phyloP scores from a whole-genome alignment of 768 basidiomycete genomes.

The Boletus sp. region DNA sequence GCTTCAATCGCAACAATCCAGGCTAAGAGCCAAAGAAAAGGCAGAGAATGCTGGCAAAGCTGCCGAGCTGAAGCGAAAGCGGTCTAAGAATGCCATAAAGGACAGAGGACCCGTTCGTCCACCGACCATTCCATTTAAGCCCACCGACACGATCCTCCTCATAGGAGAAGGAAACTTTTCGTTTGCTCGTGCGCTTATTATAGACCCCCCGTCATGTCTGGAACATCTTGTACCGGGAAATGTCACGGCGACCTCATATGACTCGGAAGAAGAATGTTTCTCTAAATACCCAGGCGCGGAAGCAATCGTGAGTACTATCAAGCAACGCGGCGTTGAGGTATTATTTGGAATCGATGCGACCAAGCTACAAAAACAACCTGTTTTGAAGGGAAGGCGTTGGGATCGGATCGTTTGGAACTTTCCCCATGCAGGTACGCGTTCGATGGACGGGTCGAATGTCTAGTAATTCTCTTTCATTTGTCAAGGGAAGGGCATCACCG shows the following conservation, averaged over 20 bases:
- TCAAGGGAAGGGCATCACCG: constrained; percentile 82
- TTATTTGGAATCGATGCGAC: constrained; percentile 87
- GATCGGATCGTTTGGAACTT: constrained; percentile 93
- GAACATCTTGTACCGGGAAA: constrained; percentile 58
- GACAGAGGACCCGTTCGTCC: constrained; percentile 32
- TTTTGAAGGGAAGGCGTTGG: constrained; percentile 61
- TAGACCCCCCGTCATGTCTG: constrained; percentile 42
- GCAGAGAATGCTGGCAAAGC: constrained; percentile 46
- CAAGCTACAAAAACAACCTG: constrained; percentile 54
- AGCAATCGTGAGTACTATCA: constrained; percentile 53
- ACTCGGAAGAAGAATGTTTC: constrained; percentile 71
- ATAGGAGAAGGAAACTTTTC: constrained; percentile 97
- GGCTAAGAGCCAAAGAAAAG: constrained; percentile 61
- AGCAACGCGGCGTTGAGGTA: constrained; percentile 60
- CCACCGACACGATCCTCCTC: constrained; percentile 67
- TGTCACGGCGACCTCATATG: constrained; percentile 83
- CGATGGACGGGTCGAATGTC: not conserved
- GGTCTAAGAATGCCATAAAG: constrained; percentile 33
- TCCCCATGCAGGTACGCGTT: constrained; percentile 80
- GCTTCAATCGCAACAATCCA: constrained; percentile 65
- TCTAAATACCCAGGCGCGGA: constrained; percentile 77
- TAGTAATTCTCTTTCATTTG: not conserved
- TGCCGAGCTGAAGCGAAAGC: constrained; percentile 42
- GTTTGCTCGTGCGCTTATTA: constrained; percentile 72
- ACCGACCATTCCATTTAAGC: constrained; percentile 61